Conservation (phyloP, 257 asterid genomes). For the Penstemon eatonii region DNA sequence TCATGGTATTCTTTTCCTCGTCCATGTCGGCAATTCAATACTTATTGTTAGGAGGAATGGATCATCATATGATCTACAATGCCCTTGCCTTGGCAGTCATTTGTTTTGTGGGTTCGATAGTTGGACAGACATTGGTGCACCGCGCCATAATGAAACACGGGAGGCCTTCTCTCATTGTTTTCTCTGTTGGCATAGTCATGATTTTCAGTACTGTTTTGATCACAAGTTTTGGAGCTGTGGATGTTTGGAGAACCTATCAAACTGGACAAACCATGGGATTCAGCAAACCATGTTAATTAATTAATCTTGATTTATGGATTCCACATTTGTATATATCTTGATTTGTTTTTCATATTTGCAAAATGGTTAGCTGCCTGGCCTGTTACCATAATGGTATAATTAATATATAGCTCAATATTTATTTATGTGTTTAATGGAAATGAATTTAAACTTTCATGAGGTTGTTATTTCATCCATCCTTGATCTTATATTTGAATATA, state of each 20-base stretch:
- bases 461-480: too few species aligned
- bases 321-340: too few species aligned
- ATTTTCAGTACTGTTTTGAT: conserved; percentile 77
- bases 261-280: conserved; percentile 81
- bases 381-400: too few species aligned
- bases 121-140: conserved; percentile 62
- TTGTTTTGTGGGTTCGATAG: conserved; percentile 61
- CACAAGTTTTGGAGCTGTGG: conserved; percentile 68
- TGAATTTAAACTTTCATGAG: too few species aligned
- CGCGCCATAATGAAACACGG: conserved; percentile 62
- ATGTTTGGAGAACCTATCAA: conserved; percentile 63
- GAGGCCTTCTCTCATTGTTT: conserved; percentile 80
- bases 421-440: too few species aligned
- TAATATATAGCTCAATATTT: too few species aligned
- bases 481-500: too few species aligned
- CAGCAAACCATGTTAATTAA: conserved; percentile 61
- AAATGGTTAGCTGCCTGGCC: too few species aligned
- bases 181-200: conserved; percentile 80
- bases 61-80: conserved; percentile 32
- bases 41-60: conserved; percentile 82
- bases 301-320: too few species aligned
- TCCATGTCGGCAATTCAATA: conserved; percentile 85
- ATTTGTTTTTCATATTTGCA: too few species aligned
- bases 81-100: conserved; percentile 53
- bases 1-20: conserved; percentile 92